These are phyloP conservation scores for Pittosporum tobira DNA, from an alignment of 129 eudicot species.

Conservation along the genomic window DNA sequence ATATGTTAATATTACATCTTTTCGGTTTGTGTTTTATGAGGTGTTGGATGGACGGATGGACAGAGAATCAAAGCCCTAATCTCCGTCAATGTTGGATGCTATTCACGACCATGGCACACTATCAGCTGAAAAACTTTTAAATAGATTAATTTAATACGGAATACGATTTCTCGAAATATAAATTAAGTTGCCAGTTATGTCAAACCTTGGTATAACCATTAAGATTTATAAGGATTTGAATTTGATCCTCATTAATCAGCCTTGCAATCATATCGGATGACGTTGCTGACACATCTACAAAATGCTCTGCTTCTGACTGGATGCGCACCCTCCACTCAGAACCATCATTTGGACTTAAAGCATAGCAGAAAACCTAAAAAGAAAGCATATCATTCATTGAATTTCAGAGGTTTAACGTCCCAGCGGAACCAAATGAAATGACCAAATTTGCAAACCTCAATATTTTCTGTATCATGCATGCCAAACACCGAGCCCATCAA, in stretches of 20 bases:
- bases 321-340: slow-evolving; percentile 84
- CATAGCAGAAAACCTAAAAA: slow-evolving; percentile 85
- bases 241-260: slow-evolving; percentile 76
- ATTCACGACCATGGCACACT: too few species aligned
- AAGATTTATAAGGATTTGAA: slow-evolving; percentile 83
- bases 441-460: slow-evolving; percentile 45
- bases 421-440: neutral
- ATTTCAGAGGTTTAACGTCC: neutral
- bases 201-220: slow-evolving; percentile 93
- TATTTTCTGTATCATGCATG: slow-evolving; percentile 70
- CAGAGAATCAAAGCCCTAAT: too few species aligned
- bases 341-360: slow-evolving; percentile 87
- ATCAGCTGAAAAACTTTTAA: neutral
- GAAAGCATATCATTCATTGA: slow-evolving; percentile 1
- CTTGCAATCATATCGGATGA: slow-evolving; percentile 78
- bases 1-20: too few species aligned
- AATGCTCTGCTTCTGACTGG: slow-evolving; percentile 90
- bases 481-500: slow-evolving; percentile 99
- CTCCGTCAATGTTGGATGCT: too few species aligned
- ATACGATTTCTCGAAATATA: neutral
- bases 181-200: neutral
- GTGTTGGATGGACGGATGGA: too few species aligned
- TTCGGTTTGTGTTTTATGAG: too few species aligned
- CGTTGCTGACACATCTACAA: slow-evolving; percentile 81
- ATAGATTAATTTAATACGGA: neutral